phyloP scores from a whole-genome alignment of 2,329 filamentous ascomycete species.

The Myriosclerotinia curreyana region DNA sequence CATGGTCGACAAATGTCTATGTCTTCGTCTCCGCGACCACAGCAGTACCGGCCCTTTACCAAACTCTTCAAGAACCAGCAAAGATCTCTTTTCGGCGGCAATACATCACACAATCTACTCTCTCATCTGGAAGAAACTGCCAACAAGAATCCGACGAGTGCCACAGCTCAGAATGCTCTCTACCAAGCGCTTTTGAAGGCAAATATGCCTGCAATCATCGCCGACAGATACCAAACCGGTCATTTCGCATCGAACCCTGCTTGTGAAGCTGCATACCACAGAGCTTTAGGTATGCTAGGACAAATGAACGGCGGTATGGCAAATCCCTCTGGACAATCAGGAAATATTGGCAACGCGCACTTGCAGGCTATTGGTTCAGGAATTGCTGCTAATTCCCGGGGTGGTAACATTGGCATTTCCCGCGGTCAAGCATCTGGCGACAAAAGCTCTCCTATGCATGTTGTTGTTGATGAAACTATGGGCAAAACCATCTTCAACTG shows the following conservation, averaged over 20 bases:
- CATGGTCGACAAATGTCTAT: constrained; percentile 33
- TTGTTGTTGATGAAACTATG: constrained; percentile 89
- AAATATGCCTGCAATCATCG: constrained; percentile 88
- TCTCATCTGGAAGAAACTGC: constrained; percentile 86
- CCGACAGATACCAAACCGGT: constrained; percentile 84
- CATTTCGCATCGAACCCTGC: constrained; percentile 77
- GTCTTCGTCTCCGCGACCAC: constrained; percentile 26
- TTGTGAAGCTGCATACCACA: constrained; percentile 75
- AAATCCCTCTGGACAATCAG: constrained; percentile 32
- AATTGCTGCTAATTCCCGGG: constrained; percentile 67
- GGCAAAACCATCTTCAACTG: constrained; percentile 81
- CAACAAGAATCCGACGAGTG: constrained; percentile 86
- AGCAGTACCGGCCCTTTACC: constrained; percentile 22
- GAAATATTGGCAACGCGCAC: constrained; percentile 56
- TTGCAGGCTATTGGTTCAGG: constrained; percentile 79
- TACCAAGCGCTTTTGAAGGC: constrained; percentile 88
- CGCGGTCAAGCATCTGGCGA: constrained; percentile 54
- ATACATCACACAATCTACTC: constrained; percentile 58
- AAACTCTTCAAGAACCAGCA: constrained; percentile 26
- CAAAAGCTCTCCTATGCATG: constrained; percentile 85
- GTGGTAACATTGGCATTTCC: constrained; percentile 58
- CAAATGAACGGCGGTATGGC: constrained; percentile 40
- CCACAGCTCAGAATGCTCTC: constrained; percentile 86
- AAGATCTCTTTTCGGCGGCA: constrained; percentile 34
- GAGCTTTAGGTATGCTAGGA: constrained; percentile 65